A percentile compares a stretch with the other conserved stretches of the same genome.
Evolutionary conservation across 2,329 filamentous ascomycete genomes (phyloP).

Genomic region (Xylariaceae sp.): DNA sequence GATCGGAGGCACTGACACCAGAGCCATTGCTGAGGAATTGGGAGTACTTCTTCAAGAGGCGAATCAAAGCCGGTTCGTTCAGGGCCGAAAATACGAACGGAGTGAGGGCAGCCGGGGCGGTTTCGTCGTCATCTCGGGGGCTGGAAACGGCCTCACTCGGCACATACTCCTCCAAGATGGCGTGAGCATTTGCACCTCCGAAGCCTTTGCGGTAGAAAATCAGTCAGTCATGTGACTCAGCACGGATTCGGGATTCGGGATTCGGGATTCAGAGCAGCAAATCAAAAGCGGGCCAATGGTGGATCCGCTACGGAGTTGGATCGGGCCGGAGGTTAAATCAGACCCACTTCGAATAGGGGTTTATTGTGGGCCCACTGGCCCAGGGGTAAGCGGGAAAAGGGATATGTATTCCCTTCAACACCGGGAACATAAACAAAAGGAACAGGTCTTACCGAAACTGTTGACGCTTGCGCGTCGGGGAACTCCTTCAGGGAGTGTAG

Average conservation of each 20-base stretch:
- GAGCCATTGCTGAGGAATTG: background rate
- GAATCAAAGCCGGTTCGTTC: constrained; percentile 9
- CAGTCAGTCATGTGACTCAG: too few relatives aligned
- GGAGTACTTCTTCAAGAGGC: constrained; percentile 7
- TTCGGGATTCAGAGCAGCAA: too few relatives aligned
- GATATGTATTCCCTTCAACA: too few relatives aligned
- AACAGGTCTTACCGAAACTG: constrained; percentile 4
- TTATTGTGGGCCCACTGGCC: too few relatives aligned
- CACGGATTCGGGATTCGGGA: too few relatives aligned
- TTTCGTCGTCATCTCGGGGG: background rate
- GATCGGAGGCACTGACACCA: background rate
- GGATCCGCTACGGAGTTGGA: too few relatives aligned
- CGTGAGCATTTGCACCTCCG: constrained; percentile 15
- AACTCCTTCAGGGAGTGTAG: background rate
- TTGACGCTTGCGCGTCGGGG: constrained; percentile 28
- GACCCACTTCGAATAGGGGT: too few relatives aligned
- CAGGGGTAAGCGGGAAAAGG: too few relatives aligned
- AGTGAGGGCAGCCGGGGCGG: background rate
- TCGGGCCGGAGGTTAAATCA: too few relatives aligned
- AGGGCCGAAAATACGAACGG: constrained; percentile 22
- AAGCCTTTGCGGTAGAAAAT: constrained; percentile 1
- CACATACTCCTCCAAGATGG: constrained; percentile 9
- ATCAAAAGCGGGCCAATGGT: too few relatives aligned
- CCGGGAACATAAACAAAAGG: too few relatives aligned
- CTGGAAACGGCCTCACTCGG: too few relatives aligned